Conservation (phyloP, 495 filamentous ascomycete species). For the Podospora comata region DNA sequence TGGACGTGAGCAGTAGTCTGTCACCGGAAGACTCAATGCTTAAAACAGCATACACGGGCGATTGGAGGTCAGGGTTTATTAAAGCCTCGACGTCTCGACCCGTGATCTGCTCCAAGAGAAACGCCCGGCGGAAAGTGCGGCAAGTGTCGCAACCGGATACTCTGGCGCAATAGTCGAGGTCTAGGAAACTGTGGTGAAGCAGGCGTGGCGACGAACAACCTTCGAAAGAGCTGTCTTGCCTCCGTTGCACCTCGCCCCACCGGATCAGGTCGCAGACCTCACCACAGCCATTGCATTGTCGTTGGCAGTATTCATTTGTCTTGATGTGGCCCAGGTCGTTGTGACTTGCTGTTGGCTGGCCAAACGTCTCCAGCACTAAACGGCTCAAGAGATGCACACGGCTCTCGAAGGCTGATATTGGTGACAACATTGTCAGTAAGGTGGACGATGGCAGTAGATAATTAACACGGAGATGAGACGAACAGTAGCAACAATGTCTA, state of each 20-base stretch:
- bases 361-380: conserved; percentile 1
- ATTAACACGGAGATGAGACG: not conserved
- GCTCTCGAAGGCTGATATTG: not conserved
- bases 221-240: conserved; percentile 19
- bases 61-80: conserved; percentile 21
- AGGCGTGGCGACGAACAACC: conserved; percentile 23
- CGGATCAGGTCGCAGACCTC: conserved; percentile 29
- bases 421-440: conserved; percentile 1
- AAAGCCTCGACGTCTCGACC: conserved; percentile 23
- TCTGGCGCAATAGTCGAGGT: conserved; percentile 30
- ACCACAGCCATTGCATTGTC: conserved; percentile 29
- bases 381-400: not conserved
- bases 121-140: conserved; percentile 27
- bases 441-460: not conserved
- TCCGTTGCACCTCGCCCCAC: conserved; percentile 30
- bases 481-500: no score
- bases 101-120: conserved; percentile 32
- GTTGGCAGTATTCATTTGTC: conserved; percentile 25
- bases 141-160: conserved; percentile 29
- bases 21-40: conserved; percentile 19
- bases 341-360: not conserved
- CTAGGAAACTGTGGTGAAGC: conserved; percentile 30
- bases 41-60: conserved; percentile 25
- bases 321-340: conserved; percentile 19
- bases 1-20: conserved; percentile 22